These are phyloP conservation scores for Penicillium bialowiezense DNA, from an alignment of 495 filamentous ascomycete species.

Conservation along the genomic window DNA sequence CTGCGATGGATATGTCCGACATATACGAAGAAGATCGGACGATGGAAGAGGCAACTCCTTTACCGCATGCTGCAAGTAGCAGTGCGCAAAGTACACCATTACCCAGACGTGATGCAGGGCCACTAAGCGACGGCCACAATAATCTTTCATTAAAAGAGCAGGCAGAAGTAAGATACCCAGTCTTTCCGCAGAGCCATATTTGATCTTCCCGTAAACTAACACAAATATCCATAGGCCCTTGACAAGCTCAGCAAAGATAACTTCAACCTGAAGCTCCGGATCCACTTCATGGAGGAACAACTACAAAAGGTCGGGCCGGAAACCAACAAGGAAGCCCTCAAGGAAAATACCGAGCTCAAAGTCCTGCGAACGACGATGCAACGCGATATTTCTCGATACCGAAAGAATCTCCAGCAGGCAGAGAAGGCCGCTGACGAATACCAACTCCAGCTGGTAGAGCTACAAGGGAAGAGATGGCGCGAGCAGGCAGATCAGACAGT, in stretches of 20 bases:
- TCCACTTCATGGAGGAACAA: slow-evolving; percentile 89
- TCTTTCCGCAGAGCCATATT: background rate
- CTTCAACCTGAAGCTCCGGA: slow-evolving; percentile 95
- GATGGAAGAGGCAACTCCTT: slow-evolving; percentile 56
- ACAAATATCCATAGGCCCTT: slow-evolving; percentile 58
- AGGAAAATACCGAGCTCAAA: slow-evolving; percentile 94
- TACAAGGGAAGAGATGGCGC: slow-evolving; percentile 73
- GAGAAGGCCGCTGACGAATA: slow-evolving; percentile 81
- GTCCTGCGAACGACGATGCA: slow-evolving; percentile 84
- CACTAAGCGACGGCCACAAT: slow-evolving; percentile 72
- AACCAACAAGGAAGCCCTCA: slow-evolving; percentile 79
- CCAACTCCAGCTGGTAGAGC: slow-evolving; percentile 70
- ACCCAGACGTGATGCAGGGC: slow-evolving; percentile 55
- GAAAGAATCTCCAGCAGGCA: slow-evolving; percentile 71
- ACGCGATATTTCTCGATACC: slow-evolving; percentile 76
- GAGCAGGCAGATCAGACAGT: slow-evolving; percentile 66
- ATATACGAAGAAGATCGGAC: slow-evolving; percentile 65
- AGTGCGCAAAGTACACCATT: slow-evolving; percentile 80
- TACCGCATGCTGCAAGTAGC: slow-evolving; percentile 71
- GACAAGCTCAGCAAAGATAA: slow-evolving; percentile 94
- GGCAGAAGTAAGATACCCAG: slow-evolving; percentile 63
- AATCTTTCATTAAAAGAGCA: slow-evolving; percentile 88
- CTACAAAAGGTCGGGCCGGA: slow-evolving; percentile 80
- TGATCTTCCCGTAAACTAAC: background rate
- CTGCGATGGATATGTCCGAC: slow-evolving; percentile 55